phyloP scores from a whole-genome alignment of 352 stramenopile genomes.

The Globisporangium irregulare region DNA sequence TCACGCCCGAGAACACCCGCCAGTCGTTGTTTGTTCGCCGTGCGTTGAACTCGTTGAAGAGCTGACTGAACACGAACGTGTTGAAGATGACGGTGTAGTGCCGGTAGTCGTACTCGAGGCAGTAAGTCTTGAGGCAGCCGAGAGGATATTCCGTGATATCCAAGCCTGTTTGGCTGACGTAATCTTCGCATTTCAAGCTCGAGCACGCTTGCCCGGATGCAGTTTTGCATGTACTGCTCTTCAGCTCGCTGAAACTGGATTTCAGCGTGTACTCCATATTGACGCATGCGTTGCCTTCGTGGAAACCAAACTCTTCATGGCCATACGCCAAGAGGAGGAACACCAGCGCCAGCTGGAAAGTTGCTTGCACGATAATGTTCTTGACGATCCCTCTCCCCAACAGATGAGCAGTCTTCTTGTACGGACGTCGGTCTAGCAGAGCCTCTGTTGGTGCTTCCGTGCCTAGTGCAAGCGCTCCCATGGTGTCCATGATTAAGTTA shows the following conservation, averaged over 20 bases:
- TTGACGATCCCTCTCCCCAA: slow-evolving; percentile 69
- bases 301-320: slow-evolving; percentile 52
- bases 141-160: slow-evolving; percentile 42
- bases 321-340: slow-evolving; percentile 75
- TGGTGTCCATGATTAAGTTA: slow-evolving; percentile 87
- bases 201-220: slow-evolving; percentile 44
- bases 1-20: slow-evolving; percentile 92
- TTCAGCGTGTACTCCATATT: slow-evolving; percentile 44
- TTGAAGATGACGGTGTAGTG: slow-evolving; percentile 99
- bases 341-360: slow-evolving; percentile 82
- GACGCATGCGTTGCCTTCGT: slow-evolving; percentile 56
- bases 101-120: slow-evolving; percentile 68
- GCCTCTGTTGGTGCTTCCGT: slow-evolving; percentile 67
- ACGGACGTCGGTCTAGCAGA: slow-evolving; percentile 62
- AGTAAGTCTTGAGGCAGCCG: slow-evolving; percentile 46
- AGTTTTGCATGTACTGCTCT: slow-evolving; percentile 39
- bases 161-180: slow-evolving; percentile 32
- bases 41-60: slow-evolving; percentile 91
- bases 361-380: slow-evolving; percentile 67
- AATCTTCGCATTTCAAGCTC: slow-evolving; percentile 59
- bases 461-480: slow-evolving; percentile 67
- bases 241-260: slow-evolving; percentile 39
- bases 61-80: slow-evolving; percentile 96
- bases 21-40: slow-evolving; percentile 93
- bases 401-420: slow-evolving; percentile 62